Conservation (phyloP, 108 stramenopile species). For the Nannochloropsis gaditana region DNA sequence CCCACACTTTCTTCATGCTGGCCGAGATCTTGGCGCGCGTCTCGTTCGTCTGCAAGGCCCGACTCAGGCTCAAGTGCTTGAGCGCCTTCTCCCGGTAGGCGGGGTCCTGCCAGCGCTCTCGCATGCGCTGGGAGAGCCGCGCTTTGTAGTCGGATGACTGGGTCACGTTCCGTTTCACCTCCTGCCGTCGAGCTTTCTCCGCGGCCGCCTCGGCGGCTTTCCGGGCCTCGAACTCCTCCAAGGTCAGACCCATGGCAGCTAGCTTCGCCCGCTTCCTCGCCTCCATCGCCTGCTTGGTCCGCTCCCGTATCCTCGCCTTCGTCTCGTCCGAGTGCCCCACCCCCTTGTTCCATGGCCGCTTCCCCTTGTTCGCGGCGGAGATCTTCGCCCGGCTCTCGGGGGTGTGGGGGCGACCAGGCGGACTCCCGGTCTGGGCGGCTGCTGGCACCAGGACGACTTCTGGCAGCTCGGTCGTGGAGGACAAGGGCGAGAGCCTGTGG, state of each 20-base stretch:
- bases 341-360: slow-evolving; percentile 42
- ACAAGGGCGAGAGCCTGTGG: no score
- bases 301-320: slow-evolving; percentile 26
- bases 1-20: slow-evolving; percentile 34
- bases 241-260: background rate
- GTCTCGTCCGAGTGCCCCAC: slow-evolving; percentile 39
- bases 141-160: slow-evolving; percentile 38
- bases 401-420: slow-evolving; percentile 38
- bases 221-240: background rate
- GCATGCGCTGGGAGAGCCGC: slow-evolving; percentile 27
- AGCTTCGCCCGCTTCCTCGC: background rate
- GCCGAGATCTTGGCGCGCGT: slow-evolving; percentile 35
- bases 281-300: background rate
- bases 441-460: no score
- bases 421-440: background rate
- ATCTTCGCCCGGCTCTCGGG: slow-evolving; percentile 42
- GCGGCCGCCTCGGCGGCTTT: slow-evolving; percentile 14
- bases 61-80: background rate
- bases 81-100: slow-evolving; percentile 33
- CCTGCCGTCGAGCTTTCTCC: slow-evolving; percentile 25
- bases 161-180: slow-evolving; percentile 23
- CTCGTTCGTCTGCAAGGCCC: slow-evolving; percentile 24
- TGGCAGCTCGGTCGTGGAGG: no score
- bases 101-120: slow-evolving; percentile 35
- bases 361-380: slow-evolving; percentile 41